These are phyloP conservation scores for Dacryopinax primogenitus DNA, from an alignment of 768 basidiomycete genomes.

Conservation along the genomic window DNA sequence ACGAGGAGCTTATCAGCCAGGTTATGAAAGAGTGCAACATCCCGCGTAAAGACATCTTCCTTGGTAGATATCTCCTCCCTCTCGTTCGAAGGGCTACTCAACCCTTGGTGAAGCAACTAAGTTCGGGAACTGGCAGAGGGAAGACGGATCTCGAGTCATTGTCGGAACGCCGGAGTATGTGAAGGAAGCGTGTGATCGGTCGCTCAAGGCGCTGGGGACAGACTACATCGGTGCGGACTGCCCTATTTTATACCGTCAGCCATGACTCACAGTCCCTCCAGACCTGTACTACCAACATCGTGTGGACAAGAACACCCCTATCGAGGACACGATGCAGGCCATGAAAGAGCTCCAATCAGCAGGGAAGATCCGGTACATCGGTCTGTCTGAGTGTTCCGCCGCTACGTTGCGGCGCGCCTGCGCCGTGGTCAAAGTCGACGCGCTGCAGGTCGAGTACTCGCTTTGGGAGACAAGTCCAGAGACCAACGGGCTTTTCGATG, in stretches of 20 bases:
- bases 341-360: conserved; percentile 22
- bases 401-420: conserved; percentile 21
- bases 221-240: conserved; percentile 17
- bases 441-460: conserved; percentile 25
- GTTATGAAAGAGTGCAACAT: not conserved
- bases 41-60: not conserved
- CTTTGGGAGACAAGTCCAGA: not conserved
- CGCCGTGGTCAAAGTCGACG: conserved; percentile 24
- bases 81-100: not conserved
- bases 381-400: conserved; percentile 24
- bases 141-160: not conserved
- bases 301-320: conserved; percentile 8
- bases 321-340: conserved; percentile 22
- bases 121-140: not conserved
- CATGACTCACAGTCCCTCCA: not conserved
- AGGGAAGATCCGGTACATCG: conserved; percentile 24
- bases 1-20: not conserved
- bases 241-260: not conserved
- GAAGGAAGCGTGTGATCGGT: conserved; percentile 14
- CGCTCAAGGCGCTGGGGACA: conserved; percentile 16
- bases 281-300: not conserved
- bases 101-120: not conserved
- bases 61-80: not conserved
- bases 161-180: conserved; percentile 17
- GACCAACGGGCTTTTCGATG: conserved; percentile 14